Evolutionary conservation across 371 early-diverging fungal genomes (phyloP), one percentile per base, ranked within the genome.

Genomic region (Mortierella sp.): DNA sequence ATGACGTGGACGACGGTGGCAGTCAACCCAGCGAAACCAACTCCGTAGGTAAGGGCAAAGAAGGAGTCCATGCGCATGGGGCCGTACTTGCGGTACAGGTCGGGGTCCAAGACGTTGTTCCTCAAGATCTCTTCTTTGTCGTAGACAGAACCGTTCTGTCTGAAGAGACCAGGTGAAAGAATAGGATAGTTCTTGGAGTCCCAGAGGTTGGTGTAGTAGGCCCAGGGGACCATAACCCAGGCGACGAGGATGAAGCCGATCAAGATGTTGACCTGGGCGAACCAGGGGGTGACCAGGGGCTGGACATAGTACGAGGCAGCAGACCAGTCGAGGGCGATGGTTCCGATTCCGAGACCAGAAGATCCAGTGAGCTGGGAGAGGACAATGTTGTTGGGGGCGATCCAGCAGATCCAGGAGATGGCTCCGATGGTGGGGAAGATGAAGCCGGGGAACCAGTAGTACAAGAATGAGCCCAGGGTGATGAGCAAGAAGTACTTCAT

Each of bases 401-500:
- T 85, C 79, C 92, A 89, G 78, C 95, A 94, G 40, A 93, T 85
- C 45, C 91, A 68, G 5, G 94, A 88, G 16, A 94, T 68, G 24
- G 88, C 77, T 16, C 88, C 85, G 24, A 94, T 70, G 29, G 86
- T 77, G 22, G 91, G 89, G 52, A 90, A 84, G 44, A 93, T 71
- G 64, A 80, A 88, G 0, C 85, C 85, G 0, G 94, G 94, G 48
- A 93, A 76, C 80, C 86, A 89, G 65, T 89, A 84, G 73, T 87
- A 93, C 11, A 86, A 53, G 72, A 90, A 89, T 58, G 76, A 66
- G 31, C 68, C 80, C 16, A 43, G 45, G 69, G 91, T 89, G 40
- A 87, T 88, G 40, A 94, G 75, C 87, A 93, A 78, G 71, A 96
- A 94, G 76, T 93, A 88, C 68, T 86, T 88, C 79, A 89, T 90